Evolutionary conservation across 257 asterid species (phyloP), one percentile per base, ranked within the genome.

Genomic region (Haberlea rhodopensis): DNA sequence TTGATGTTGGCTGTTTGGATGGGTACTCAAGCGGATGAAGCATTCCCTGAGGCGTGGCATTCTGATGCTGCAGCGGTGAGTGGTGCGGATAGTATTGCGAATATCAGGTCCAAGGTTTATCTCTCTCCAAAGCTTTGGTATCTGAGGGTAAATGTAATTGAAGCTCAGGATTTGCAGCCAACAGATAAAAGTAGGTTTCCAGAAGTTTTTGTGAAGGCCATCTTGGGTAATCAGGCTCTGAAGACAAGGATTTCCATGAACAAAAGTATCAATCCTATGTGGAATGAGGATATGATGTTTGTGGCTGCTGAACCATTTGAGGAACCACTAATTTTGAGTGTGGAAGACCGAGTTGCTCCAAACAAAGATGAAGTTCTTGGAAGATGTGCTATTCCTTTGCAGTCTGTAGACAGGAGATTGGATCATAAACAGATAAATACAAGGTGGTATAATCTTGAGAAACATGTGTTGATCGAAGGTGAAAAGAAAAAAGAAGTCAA

Each of bases 201-300:
- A 0, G 95, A 87, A 52, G 92, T 85, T 48, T 85, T 26, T 19
- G 95, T 85, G 64, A 87, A 85, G 80, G 94, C 84, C 26, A 76
- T 74, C 24, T 60, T 85, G 10, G 95, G 94, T 23, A 81, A 84
- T 74, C 95, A 87, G 77, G 75, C 83, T 0, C 53, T 80, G 66
- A 48, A 85, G 67, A 84, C 89, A 0, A 69, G 90, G 24, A 79
- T 83, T 53, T 83, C 95, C 1, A 77, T 71, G 90, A 78, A 57
- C 76, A 83, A 83, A 59, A 78, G 75, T 19, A 76, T 80, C 16
- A 85, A 83, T 62, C 94, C 96, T 5, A 57, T 83, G 83, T 87
- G 90, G 94, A 87, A 87, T 7, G 94, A 87, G 83, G 96, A 87
- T 67, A 65, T 87, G 79, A 87, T 87, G 89, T 84, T 87, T 55